A percentile compares a stretch with the other conserved stretches of the same genome.
phyloP scores from a whole-genome alignment of 2,329 filamentous ascomycete genomes.

The Akanthomyces lecanii region DNA sequence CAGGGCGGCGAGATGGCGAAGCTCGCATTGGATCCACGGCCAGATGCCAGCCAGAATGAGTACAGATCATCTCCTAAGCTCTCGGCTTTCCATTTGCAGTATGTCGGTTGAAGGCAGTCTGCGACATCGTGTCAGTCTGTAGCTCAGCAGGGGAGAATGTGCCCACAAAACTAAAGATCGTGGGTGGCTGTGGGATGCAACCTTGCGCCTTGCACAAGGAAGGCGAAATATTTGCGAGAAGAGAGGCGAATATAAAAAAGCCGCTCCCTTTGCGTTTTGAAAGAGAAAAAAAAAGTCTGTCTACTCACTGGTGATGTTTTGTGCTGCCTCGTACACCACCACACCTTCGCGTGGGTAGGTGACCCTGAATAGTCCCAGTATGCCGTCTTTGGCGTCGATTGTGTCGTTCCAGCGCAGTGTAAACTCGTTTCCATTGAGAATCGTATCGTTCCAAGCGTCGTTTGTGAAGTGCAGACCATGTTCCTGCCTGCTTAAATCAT shows the following conservation, averaged over 20 bases:
- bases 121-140: slow-evolving; percentile 13
- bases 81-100: slow-evolving; percentile 29
- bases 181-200: neutral
- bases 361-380: slow-evolving; percentile 30
- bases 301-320: slow-evolving; percentile 29
- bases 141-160: slow-evolving; percentile 6
- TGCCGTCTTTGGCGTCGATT: slow-evolving; percentile 20
- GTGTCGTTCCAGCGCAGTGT: slow-evolving; percentile 30
- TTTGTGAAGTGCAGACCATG: slow-evolving; percentile 31
- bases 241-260: slow-evolving; percentile 2
- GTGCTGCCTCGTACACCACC: slow-evolving; percentile 27
- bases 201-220: neutral
- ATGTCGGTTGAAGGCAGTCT: slow-evolving; percentile 22
- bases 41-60: slow-evolving; percentile 27
- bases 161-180: slow-evolving; percentile 11
- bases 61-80: slow-evolving; percentile 27
- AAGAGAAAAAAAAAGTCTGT: neutral
- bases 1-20: slow-evolving; percentile 32
- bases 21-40: slow-evolving; percentile 21
- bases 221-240: neutral
- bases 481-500: slow-evolving; percentile 20
- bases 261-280: neutral
- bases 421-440: slow-evolving; percentile 29
- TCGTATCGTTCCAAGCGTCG: slow-evolving; percentile 32
- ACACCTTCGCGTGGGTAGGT: slow-evolving; percentile 29